Evolutionary conservation across 345 rosid species (phyloP), one percentile per base, ranked within the genome.

Genomic region (Eucalyptus caleyi): DNA sequence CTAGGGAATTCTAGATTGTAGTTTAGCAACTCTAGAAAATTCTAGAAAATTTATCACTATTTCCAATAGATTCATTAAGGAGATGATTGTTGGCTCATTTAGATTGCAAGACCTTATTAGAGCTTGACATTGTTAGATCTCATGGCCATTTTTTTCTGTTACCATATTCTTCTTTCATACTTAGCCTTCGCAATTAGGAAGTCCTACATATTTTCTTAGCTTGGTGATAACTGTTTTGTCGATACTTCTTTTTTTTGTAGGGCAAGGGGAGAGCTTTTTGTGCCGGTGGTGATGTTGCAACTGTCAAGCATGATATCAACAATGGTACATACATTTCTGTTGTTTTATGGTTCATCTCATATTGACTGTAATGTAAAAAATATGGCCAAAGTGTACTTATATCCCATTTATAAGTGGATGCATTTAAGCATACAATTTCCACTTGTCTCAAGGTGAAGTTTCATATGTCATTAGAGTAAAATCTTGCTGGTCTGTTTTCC

Each of bases 221-320:
- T 97, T 85, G 94, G 97, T 92, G 95, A 97, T 91, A 97, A 96
- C 88, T 92, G 60, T n/a, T 67, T 27, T 45, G 37, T 26, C 27
- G 19, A 11, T 16, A 9, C 9, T 69, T 56, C 24, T 44, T 40
- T 69, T 34, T 34, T 53, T 32, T 86, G 47, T 49, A 96, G 98
- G 97, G 97, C 15, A 93, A 91, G 62, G 97, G 99, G 88, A 94
- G 97, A 93, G 95, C 98, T n/a, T 96, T 97, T 87, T 97, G 94
- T 90, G 96, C 96, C 10, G 98, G 97, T 60, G 99, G 99, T 50
- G 99, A 96, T 92, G 97, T 96, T 90, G 92, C 95, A 54, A 91
- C 95, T 80, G 93, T 96, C 65, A 94, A 91, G 90, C 92, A 85
- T 89, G 93, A 92, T 88, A 92, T 96, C 37, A 69, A 51, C 49